Evolutionary conservation across 805 yeast species (phyloP), one percentile per base, ranked within the genome.

Genomic region (Starmerella powellii): DNA sequence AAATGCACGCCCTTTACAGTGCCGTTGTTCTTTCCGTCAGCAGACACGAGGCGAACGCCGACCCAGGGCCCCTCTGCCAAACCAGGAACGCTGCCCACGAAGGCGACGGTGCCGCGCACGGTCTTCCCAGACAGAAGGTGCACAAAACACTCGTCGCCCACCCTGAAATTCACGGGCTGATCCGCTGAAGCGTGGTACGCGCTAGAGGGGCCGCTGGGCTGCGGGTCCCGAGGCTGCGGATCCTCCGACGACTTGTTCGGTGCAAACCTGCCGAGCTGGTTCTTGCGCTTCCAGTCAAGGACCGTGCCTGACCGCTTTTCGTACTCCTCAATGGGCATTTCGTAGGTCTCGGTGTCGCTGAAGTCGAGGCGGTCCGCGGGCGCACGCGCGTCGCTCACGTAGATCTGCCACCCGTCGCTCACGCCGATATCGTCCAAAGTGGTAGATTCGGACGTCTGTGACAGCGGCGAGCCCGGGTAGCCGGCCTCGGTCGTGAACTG

Each of bases 1-100:
- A 81, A 71, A 28, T 67, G 54, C 1, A 51, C 57, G 0, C 83
- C 86, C 28, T 75, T 73, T 31, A 85, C 63, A 17, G 74, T 62
- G 0, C 97, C 97, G 55, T 84, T 74, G 55, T 87, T 84, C 58
- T 80, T 84, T 4, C 97, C 97, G 6, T 72, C 71, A 0, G 96
- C 88, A 51, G 81, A 85, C 52, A 82, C 91, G 41, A 86, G 76
- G 52, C 78, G 82, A 3, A 88, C 72, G 0, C 96, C 97, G 24
- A 82, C 71, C 95, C 96, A 88, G 1, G 31, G 27, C 5, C 52
- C 53, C 1, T 55, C 46, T 1, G 60, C 51, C 24, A 86, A 71
- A 31, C 70, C 75, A 0, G 73, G 66, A 1, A 88, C 74, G 31
- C 60, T 62, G 2, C 97, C 97, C 12, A 86, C 63, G 54, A 63